Conservation (phyloP, 192 early-diverging fungal species). For the Funneliformis mosseae region DNA sequence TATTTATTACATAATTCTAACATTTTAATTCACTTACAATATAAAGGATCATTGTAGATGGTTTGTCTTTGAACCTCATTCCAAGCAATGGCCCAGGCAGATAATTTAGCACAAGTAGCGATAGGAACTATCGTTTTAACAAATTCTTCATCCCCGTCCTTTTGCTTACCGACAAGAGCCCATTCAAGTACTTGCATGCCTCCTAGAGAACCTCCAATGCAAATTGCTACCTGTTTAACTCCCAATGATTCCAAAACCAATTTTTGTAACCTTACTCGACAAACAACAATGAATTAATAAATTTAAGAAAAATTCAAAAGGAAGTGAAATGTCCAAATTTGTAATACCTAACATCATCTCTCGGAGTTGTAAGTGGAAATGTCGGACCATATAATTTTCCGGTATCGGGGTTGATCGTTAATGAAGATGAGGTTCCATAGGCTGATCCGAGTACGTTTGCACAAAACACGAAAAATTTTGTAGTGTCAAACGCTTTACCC, state of each 20-base stretch:
- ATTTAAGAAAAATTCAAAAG: conserved; percentile 21
- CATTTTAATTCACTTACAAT: conserved; percentile 46
- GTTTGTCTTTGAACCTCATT: conserved; percentile 96
- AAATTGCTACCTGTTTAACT: conserved; percentile 85
- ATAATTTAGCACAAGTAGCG: conserved; percentile 91
- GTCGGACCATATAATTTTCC: conserved; percentile 81
- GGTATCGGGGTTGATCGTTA: conserved; percentile 84
- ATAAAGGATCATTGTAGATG: conserved; percentile 90
- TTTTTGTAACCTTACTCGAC: conserved; percentile 66
- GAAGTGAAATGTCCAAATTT: no score
- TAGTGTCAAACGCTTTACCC: conserved; percentile 85
- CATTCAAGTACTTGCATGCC: conserved; percentile 99
- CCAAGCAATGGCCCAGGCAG: conserved; percentile 99
- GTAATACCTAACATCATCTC: conserved; percentile 83
- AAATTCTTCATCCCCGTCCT: conserved; percentile 53
- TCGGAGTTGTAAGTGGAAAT: conserved; percentile 84
- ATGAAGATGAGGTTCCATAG: conserved; percentile 88
- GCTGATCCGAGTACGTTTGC: conserved; percentile 95
- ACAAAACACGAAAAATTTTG: conserved; percentile 94
- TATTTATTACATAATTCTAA: not conserved
- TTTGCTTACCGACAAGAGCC: conserved; percentile 73
- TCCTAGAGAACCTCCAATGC: conserved; percentile 96
- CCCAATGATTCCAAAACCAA: conserved; percentile 81
- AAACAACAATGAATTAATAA: not conserved
- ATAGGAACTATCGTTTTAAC: conserved; percentile 89